A percentile compares a stretch with the other conserved stretches of the same genome.
Evolutionary conservation across 2,329 filamentous ascomycete species (phyloP).

Genomic region (Trichoderma guizhouense): DNA sequence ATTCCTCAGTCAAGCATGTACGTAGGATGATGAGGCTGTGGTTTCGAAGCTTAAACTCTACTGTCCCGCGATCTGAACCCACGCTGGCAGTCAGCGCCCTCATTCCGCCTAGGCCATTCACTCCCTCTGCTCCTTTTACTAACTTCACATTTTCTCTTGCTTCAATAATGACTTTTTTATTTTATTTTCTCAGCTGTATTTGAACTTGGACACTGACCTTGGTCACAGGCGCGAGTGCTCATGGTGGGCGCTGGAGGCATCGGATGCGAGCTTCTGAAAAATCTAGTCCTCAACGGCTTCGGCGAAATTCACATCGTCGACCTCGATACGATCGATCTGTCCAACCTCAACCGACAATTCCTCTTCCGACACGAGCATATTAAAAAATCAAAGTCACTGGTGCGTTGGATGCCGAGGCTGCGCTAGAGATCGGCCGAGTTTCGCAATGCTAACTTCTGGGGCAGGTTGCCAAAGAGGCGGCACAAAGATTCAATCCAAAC

Average conservation of each 20-base stretch:
- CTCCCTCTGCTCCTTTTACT: neutral
- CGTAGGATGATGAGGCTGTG: slow-evolving; percentile 23
- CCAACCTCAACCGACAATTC: slow-evolving; percentile 96
- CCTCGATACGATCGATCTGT: slow-evolving; percentile 96
- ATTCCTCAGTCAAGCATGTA: slow-evolving; percentile 68
- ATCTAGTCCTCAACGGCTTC: slow-evolving; percentile 87
- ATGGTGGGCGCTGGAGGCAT: slow-evolving; percentile 97
- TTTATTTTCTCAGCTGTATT: neutral
- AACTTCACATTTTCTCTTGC: neutral
- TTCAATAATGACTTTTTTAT: neutral
- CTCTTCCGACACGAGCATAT: slow-evolving; percentile 96
- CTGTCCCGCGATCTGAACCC: neutral
- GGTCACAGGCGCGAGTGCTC: slow-evolving; percentile 70
- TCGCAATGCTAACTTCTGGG: neutral
- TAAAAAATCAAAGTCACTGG: slow-evolving; percentile 92
- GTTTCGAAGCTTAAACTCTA: neutral
- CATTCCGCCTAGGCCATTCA: no score
- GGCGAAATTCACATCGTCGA: slow-evolving; percentile 93
- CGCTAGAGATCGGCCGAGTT: neutral
- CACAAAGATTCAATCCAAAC: slow-evolving; percentile 82
- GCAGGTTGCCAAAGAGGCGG: slow-evolving; percentile 88
- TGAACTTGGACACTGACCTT: neutral
- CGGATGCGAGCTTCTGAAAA: slow-evolving; percentile 95
- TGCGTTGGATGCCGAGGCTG: slow-evolving; percentile 41
- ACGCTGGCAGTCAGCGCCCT: neutral